Evolutionary conservation across 2,329 filamentous ascomycete genomes (phyloP), one percentile per base, ranked within the genome.

Genomic region (Phyllosticta citribraziliensis): DNA sequence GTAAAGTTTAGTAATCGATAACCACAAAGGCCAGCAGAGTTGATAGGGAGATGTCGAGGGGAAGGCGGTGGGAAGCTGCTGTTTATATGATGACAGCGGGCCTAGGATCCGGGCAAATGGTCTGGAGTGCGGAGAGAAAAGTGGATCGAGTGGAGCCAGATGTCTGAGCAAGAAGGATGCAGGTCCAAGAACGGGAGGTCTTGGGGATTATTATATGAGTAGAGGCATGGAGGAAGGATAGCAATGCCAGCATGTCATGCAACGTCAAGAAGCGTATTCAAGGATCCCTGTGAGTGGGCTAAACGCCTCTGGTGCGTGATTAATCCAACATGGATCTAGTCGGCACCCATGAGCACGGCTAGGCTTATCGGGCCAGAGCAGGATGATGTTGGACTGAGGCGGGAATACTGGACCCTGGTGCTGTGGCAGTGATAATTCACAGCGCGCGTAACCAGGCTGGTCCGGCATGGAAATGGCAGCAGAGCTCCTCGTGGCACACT

Each of bases 81-180:
- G 58, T 60, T 56, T 60, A 60, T 56, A 60, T 55, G 52, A 53
- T 55, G 33, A 20, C 51, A 33, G 35, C 19, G 52, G 20, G 35
- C 10, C 12, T 24, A 52, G 30, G 24, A 35, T 47, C 25, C 25
- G 19, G 35, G 24, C 51, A 19, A 24, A 35, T 54, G 52, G 58
- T 56, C 55, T 58, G 19, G 56, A 56, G 56, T 62, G 60, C 60
- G 60, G 60, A 58, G 60, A 58, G 56, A 62, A 62, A 62, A 62
- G 55, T 62, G 60, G 60, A 57, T 33, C 60, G 19, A 50, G 59
- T 61, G 59, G 55, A 61, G 54, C 22, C 14, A 24, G 47, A 9
- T 33, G 58, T 35, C 51, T 60, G 58, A 27, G 24, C 22, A 50
- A 40, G 50, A 20, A 55, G 35, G 6, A 56, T 53, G 52, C 53